Evolutionary conservation across 2,329 filamentous ascomycete genomes (phyloP).

Genomic region (Phaeosphaeriaceae sp.): DNA sequence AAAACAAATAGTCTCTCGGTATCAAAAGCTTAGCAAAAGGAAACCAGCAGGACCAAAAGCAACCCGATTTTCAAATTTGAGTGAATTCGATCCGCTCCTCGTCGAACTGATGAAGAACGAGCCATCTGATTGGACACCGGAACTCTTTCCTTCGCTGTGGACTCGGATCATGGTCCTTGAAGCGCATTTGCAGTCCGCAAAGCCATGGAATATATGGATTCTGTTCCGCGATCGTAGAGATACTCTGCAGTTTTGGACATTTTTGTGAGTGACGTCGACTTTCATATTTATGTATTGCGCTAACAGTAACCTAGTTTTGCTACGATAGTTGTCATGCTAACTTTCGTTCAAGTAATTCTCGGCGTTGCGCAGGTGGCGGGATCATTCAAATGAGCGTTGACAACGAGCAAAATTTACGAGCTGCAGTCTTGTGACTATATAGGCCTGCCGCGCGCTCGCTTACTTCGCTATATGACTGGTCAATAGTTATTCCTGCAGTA

Average conservation of each 20-base stretch:
- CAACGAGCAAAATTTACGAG: too few relatives aligned
- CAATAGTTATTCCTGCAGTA: not conserved
- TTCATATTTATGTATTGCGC: not conserved
- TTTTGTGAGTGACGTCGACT: conserved; percentile 15
- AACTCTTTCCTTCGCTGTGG: conserved; percentile 28
- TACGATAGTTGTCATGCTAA: conserved; percentile 25
- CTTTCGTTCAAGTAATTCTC: conserved; percentile 23
- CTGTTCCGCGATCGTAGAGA: conserved; percentile 29
- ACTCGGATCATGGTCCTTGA: conserved; percentile 24
- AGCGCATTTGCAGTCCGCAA: conserved; percentile 23
- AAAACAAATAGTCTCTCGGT: conserved; percentile 3
- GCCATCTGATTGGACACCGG: conserved; percentile 23
- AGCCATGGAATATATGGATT: conserved; percentile 33
- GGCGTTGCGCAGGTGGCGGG: conserved; percentile 26
- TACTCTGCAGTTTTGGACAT: conserved; percentile 32
- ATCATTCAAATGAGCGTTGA: conserved; percentile 16
- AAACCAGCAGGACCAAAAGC: not conserved
- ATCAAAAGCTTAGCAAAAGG: conserved; percentile 5
- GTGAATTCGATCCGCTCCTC: conserved; percentile 21
- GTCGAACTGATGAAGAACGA: conserved; percentile 14
- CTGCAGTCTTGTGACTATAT: not conserved
- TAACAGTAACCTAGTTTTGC: conserved; percentile 22
- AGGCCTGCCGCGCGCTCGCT: conserved; percentile 3
- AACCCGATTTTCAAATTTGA: not conserved
- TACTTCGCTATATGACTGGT: conserved; percentile 1